phyloP scores from a whole-genome alignment of 225 moss, liverwort and hornwort species.

The Marchantia polymorpha region DNA sequence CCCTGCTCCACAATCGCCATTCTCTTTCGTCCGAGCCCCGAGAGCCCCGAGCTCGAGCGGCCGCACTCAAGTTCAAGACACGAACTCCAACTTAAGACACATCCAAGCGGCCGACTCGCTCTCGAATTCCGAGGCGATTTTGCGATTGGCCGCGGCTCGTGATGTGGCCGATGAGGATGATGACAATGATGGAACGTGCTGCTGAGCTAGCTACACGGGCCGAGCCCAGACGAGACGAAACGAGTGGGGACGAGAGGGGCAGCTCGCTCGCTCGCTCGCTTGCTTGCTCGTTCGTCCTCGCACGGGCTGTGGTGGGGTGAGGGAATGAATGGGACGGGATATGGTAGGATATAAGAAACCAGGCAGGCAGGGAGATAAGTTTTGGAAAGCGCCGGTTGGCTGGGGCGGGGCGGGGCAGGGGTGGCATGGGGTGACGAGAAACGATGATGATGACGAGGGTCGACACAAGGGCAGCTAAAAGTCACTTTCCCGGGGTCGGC shows the following conservation, averaged over 20 bases:
- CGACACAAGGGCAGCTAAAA: too few species aligned
- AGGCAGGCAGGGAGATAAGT: background rate
- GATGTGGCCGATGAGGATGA: background rate
- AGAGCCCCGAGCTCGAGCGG: background rate
- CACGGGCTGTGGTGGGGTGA: background rate
- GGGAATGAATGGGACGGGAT: background rate
- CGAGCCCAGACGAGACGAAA: too few species aligned
- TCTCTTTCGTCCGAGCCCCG: background rate
- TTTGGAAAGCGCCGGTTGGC: too few species aligned
- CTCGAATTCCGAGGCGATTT: background rate
- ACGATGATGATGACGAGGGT: too few species aligned
- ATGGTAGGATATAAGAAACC: background rate
- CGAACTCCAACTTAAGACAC: background rate
- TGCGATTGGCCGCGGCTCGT: background rate
- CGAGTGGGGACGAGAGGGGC: too few species aligned
- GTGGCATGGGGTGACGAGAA: too few species aligned
- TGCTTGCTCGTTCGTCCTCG: background rate
- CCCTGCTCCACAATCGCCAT: slow-evolving; percentile 8
- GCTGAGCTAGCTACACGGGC: too few species aligned
- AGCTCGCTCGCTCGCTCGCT: background rate
- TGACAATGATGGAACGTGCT: too few species aligned
- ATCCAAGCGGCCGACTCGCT: background rate
- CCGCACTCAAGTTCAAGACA: slow-evolving; percentile 1
- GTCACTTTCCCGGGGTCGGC: too few species aligned
- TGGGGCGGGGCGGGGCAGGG: too few species aligned